Conservation (phyloP, 78 protist genomes). For the Cavenderia fasciculata region DNA sequence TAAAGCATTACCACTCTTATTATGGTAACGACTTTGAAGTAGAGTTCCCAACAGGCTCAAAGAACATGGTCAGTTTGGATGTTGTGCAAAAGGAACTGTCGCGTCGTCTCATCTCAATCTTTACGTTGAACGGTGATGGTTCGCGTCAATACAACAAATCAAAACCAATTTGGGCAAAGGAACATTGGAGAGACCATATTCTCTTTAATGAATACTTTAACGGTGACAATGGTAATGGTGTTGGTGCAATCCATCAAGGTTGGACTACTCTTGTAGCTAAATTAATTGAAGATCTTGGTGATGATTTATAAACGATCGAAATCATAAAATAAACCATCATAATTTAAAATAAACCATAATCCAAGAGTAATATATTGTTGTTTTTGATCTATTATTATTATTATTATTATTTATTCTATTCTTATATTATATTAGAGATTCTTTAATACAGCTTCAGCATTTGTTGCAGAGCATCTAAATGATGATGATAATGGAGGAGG, state of each 20-base stretch:
- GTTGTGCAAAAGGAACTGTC: constrained; percentile 21
- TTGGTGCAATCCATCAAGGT: constrained; percentile 91
- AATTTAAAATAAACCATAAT: too few relatives aligned
- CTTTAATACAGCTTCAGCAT: constrained; percentile 6
- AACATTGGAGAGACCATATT: constrained; percentile 56
- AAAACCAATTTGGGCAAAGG: constrained; percentile 7
- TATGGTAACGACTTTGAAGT: constrained; percentile 59
- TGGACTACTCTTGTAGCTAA: constrained; percentile 86
- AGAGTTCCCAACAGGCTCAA: constrained; percentile 66
- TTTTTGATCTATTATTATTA: too few relatives aligned
- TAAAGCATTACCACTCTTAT: constrained; percentile 49
- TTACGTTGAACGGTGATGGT: constrained; percentile 22
- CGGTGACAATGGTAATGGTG: constrained; percentile 82
- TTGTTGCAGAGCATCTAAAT: constrained; percentile 1
- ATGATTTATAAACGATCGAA: too few relatives aligned
- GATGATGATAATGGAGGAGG: not conserved
- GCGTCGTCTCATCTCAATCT: constrained; percentile 42
- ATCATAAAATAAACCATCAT: too few relatives aligned
- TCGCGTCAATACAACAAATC: constrained; percentile 20
- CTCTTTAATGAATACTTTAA: constrained; percentile 83
- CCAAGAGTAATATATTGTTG: too few relatives aligned
- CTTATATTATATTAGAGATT: constrained; percentile 3
- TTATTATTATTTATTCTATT: too few relatives aligned
- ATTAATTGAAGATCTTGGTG: constrained; percentile 7
- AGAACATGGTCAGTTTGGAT: constrained; percentile 3